Evolutionary conservation across 768 basidiomycete genomes (phyloP), one percentile per base, ranked within the genome.

Genomic region (Pleurotus platypus): DNA sequence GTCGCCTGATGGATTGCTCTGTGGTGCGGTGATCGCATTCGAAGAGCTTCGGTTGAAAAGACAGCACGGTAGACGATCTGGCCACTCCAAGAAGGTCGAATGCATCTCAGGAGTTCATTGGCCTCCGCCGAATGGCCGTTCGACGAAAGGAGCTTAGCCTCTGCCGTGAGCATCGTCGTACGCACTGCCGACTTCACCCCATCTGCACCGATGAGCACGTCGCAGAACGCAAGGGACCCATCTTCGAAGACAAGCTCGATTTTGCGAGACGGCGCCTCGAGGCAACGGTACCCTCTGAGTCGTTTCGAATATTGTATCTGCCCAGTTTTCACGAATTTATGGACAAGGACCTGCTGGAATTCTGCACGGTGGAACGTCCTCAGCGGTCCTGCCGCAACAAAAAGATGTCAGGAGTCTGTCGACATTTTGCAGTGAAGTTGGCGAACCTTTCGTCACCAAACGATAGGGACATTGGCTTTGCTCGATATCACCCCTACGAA

Each of bases 181-280:
- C 80, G 72, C 61, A 85, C 80, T 57, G 72, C 74, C 26, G 85
- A 87, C 69, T 82, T 83, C 58, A 88, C 58, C 3, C 86, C 86
- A 60, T 89, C 87, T n/a, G 85, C 86, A 38, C 86, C 87, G 53
- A 89, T 68, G 69, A 90, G 78, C 9, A 89, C 65, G 65, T 90
- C 87, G 64, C 85, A 89, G 20, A 74, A 72, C 4, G 83, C 74
- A 9, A 70, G 76, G 12, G 83, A 74, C 40, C 84, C 86, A 63
- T 90, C 89, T 60, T 80, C 71, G 64, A 90, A 90, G 18, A 72
- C 63, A 57, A 90, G 70, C 26, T 68, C 74, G 60, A 85, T 75
- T 16, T 70, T 68, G 2, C 73, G 73, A 8, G 72, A 66, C 40
- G 64, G 64, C 27, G 68, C 70, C 60, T 85, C 83, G 4, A 61